A percentile compares a stretch with the other conserved stretches of the same genome.
phyloP scores from a whole-genome alignment of 352 stramenopile species.

The Thraustochytrium striatum region DNA sequence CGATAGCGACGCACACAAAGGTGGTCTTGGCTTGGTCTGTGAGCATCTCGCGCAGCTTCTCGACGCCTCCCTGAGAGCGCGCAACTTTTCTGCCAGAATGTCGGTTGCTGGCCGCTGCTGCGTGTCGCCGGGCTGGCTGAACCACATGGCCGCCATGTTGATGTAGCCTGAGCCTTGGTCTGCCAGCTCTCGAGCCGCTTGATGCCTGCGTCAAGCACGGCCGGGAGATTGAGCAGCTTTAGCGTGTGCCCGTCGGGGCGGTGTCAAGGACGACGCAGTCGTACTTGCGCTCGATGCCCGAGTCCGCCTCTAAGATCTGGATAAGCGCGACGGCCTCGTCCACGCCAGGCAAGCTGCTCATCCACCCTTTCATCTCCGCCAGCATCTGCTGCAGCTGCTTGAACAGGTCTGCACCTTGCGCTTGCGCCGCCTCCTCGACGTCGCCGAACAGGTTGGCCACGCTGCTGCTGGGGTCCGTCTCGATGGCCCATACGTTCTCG shows the following conservation, averaged over 20 bases:
- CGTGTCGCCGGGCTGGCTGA: neutral
- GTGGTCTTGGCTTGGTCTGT: neutral
- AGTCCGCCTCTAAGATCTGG: slow-evolving; percentile 58
- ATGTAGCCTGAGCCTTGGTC: slow-evolving; percentile 30
- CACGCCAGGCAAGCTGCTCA: slow-evolving; percentile 73
- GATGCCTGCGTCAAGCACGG: slow-evolving; percentile 66
- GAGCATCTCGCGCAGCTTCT: neutral
- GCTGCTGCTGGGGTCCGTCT: slow-evolving; percentile 49
- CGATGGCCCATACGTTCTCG: slow-evolving; percentile 21
- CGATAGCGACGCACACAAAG: slow-evolving; percentile 47
- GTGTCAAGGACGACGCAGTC: slow-evolving; percentile 72
- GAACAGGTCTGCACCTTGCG: slow-evolving; percentile 60
- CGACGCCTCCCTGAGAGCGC: neutral
- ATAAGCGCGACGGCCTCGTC: slow-evolving; percentile 73
- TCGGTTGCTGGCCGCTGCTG: neutral
- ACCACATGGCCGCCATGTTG: slow-evolving; percentile 9
- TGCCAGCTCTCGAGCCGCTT: slow-evolving; percentile 20
- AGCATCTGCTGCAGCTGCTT: slow-evolving; percentile 58
- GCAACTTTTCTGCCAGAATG: slow-evolving; percentile 1
- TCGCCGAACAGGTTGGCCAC: slow-evolving; percentile 64
- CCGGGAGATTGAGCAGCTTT: slow-evolving; percentile 67
- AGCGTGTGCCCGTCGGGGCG: slow-evolving; percentile 75
- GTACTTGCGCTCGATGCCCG: neutral
- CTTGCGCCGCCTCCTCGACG: slow-evolving; percentile 55
- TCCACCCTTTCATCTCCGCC: slow-evolving; percentile 63